A percentile compares a stretch with the other conserved stretches of the same genome.
Conservation (phyloP, 1,139 yeast species). For the Hanseniaspora gamundiae region DNA sequence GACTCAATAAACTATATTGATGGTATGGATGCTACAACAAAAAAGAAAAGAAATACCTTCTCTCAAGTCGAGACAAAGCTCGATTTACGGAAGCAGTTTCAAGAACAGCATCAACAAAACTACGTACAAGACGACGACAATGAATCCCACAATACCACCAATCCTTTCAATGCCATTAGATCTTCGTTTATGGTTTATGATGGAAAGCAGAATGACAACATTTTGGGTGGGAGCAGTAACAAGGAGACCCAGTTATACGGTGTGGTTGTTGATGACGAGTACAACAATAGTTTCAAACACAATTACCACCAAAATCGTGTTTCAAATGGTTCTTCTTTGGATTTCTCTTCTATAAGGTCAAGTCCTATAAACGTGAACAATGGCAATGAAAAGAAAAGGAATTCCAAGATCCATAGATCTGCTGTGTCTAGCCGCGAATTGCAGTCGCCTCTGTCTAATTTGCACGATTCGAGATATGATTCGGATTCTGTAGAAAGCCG, state of each 20-base stretch:
- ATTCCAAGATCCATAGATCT: background rate
- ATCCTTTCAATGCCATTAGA: background rate
- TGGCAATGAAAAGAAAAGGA: background rate
- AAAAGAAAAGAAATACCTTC: background rate
- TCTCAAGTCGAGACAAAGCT: background rate
- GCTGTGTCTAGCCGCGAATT: background rate
- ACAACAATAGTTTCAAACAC: background rate
- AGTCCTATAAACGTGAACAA: background rate
- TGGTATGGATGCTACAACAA: background rate
- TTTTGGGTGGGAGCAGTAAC: background rate
- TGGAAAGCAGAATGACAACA: conserved; percentile 11
- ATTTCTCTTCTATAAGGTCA: background rate
- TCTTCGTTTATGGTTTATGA: conserved; percentile 4
- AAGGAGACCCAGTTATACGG: background rate
- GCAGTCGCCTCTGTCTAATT: background rate
- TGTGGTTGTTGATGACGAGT: background rate
- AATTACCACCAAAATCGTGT: background rate
- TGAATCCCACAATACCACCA: too few relatives aligned
- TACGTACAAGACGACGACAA: background rate
- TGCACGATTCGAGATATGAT: background rate
- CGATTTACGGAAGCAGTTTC: conserved; percentile 5
- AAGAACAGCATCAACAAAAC: conserved; percentile 1
- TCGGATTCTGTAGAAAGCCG: background rate
- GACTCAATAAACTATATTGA: background rate
- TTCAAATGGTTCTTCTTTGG: background rate